Conservation (phyloP, 495 filamentous ascomycete species). For the Aspergillus steynii region DNA sequence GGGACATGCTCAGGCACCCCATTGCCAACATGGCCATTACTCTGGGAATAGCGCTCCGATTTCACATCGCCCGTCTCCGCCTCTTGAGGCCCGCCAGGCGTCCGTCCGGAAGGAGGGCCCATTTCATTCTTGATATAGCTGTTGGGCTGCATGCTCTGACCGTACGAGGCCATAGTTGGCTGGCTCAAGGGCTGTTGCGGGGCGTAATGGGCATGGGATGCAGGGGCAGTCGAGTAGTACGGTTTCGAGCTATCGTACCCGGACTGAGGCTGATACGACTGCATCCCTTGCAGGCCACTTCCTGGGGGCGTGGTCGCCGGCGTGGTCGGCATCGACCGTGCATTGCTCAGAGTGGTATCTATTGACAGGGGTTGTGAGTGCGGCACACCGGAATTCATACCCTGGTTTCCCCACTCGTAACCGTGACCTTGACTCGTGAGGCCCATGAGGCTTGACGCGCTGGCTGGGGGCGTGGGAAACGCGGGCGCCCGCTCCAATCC, state of each 20-base stretch:
- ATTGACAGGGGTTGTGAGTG: conserved; percentile 76
- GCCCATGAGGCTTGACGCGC: conserved; percentile 85
- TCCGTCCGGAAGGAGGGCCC: conserved; percentile 76
- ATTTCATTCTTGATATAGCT: conserved; percentile 89
- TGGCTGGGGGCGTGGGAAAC: conserved; percentile 92
- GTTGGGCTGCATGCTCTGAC: conserved; percentile 52
- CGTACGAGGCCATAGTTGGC: conserved; percentile 71
- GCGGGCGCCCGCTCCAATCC: conserved; percentile 79
- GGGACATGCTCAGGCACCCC: conserved; percentile 70
- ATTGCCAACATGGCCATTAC: conserved; percentile 54
- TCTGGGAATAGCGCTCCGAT: conserved; percentile 58
- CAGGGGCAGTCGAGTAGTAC: conserved; percentile 75
- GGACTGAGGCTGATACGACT: conserved; percentile 68
- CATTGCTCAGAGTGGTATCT: conserved; percentile 77
- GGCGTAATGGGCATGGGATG: conserved; percentile 69
- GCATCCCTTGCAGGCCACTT: conserved; percentile 71
- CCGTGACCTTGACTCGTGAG: conserved; percentile 73
- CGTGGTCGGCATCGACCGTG: conserved; percentile 89
- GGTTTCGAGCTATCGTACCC: conserved; percentile 76
- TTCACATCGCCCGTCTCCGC: conserved; percentile 69
- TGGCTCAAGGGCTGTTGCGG: conserved; percentile 61
- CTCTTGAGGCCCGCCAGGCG: conserved; percentile 52
- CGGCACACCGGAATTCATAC: conserved; percentile 63
- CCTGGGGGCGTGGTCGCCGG: conserved; percentile 93
- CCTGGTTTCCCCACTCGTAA: conserved; percentile 71